Evolutionary conservation across 371 early-diverging fungal genomes (phyloP).

Genomic region (Zychaea mexicana): DNA sequence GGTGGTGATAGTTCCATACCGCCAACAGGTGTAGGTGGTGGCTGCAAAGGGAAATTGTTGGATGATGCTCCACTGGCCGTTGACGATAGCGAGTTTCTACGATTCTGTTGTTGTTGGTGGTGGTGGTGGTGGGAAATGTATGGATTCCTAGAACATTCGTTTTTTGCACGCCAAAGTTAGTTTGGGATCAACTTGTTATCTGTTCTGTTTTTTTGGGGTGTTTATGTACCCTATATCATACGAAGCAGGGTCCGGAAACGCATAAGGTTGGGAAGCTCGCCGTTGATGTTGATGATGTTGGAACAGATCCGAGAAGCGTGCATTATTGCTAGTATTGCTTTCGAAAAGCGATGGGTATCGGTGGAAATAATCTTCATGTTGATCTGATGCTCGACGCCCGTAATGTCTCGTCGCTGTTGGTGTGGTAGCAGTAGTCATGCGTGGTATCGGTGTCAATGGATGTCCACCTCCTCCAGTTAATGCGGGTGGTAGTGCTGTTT

Average conservation of each 20-base stretch:
- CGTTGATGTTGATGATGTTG: constrained; percentile 9
- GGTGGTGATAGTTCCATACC: background rate
- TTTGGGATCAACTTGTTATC: too few relatives aligned
- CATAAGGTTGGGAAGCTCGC: constrained; percentile 5
- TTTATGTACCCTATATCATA: background rate
- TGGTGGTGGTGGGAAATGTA: background rate
- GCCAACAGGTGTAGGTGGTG: background rate
- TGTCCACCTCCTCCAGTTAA: background rate
- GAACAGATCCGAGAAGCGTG: background rate
- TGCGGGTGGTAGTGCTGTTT: background rate
- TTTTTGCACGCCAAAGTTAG: too few relatives aligned
- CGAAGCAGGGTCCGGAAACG: background rate
- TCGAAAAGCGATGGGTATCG: background rate
- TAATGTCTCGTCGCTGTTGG: background rate
- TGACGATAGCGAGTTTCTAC: background rate
- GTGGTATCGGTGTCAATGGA: background rate
- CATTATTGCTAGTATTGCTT: constrained; percentile 2
- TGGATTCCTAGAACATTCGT: background rate
- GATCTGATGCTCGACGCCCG: background rate
- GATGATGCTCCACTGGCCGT: background rate
- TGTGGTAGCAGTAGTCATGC: background rate
- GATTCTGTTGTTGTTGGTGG: too few relatives aligned
- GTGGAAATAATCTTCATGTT: constrained; percentile 10
- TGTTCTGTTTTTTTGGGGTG: too few relatives aligned
- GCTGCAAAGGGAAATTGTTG: background rate